phyloP scores from a whole-genome alignment of 352 stramenopile genomes.

The Pythium insidiosum region DNA sequence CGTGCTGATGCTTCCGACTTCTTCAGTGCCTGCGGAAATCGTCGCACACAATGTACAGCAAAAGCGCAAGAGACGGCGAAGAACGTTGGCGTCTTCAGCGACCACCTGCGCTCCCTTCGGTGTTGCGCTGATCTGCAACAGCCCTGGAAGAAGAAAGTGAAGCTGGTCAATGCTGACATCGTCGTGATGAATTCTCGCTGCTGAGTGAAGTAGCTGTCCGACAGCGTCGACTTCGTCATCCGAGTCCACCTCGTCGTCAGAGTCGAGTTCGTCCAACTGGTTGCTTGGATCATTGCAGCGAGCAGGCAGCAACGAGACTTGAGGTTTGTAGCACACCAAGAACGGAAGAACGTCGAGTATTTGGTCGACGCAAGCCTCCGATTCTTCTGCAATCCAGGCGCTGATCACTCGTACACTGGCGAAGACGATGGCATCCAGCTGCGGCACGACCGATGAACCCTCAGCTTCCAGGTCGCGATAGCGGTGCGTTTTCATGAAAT shows the following conservation, averaged over 20 bases:
- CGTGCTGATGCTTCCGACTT: conserved; percentile 49
- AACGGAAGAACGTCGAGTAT: conserved; percentile 70
- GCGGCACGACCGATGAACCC: conserved; percentile 23
- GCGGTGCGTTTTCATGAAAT: conserved; percentile 69
- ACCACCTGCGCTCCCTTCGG: conserved; percentile 46
- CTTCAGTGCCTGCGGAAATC: conserved; percentile 36
- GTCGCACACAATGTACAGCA: conserved; percentile 55
- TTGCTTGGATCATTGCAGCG: conserved; percentile 1
- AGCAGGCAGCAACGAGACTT: conserved; percentile 8
- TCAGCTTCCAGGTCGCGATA: conserved; percentile 37
- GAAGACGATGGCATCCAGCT: conserved; percentile 69
- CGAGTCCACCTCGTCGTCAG: conserved; percentile 64
- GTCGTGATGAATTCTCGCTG: conserved; percentile 18
- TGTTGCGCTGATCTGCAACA: conserved; percentile 71
- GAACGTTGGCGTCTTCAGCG: conserved; percentile 43
- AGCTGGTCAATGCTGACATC: conserved; percentile 56
- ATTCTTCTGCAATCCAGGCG: conserved; percentile 80
- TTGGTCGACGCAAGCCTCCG: conserved; percentile 57
- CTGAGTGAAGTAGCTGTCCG: conserved; percentile 30
- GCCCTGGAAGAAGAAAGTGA: conserved; percentile 72
- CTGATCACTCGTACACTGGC: conserved; percentile 68
- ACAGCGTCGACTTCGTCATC: conserved; percentile 59
- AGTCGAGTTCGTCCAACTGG: conserved; percentile 27
- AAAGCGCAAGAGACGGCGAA: conserved; percentile 69
- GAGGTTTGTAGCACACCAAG: conserved; percentile 67